Conservation (phyloP, 2,329 filamentous ascomycete species). For the Cladosporium sp. region DNA sequence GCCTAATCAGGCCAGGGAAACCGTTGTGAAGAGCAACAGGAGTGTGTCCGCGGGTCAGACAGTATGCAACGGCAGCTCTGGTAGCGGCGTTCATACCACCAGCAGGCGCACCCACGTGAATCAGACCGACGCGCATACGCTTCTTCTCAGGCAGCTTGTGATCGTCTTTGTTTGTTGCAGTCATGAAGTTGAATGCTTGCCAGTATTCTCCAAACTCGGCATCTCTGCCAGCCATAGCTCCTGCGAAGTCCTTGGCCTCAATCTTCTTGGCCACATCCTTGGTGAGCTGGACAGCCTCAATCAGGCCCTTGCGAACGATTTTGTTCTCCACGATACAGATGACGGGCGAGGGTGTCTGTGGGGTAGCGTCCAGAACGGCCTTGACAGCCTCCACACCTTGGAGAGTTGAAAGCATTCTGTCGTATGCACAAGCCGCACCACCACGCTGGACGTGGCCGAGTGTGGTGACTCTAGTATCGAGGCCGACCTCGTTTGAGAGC, state of each 20-base stretch:
- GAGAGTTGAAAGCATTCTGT: constrained; percentile 85
- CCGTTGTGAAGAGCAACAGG: constrained; percentile 93
- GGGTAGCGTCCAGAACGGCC: constrained; percentile 82
- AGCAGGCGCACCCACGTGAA: constrained; percentile 93
- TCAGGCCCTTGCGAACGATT: constrained; percentile 82
- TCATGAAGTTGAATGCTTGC: constrained; percentile 85
- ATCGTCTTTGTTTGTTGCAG: constrained; percentile 69
- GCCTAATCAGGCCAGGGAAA: constrained; percentile 87
- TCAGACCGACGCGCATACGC: constrained; percentile 90
- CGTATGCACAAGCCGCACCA: constrained; percentile 86
- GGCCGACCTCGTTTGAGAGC: constrained; percentile 71
- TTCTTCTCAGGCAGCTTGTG: constrained; percentile 66
- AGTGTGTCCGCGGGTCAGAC: constrained; percentile 84
- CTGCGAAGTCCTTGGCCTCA: constrained; percentile 76
- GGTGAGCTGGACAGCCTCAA: constrained; percentile 83
- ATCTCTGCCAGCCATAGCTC: constrained; percentile 83
- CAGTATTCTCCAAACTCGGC: constrained; percentile 93
- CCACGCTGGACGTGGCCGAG: constrained; percentile 97
- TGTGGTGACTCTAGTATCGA: constrained; percentile 92
- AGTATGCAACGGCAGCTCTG: constrained; percentile 88
- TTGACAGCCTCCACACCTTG: constrained; percentile 94
- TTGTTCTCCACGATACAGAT: constrained; percentile 98
- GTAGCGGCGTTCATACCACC: constrained; percentile 98
- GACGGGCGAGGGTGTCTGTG: constrained; percentile 85
- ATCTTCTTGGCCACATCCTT: constrained; percentile 81